Base-by-base conservation (phyloP, 2,329 filamentous ascomycete genomes). In the Cryphonectria parasitica region DNA sequence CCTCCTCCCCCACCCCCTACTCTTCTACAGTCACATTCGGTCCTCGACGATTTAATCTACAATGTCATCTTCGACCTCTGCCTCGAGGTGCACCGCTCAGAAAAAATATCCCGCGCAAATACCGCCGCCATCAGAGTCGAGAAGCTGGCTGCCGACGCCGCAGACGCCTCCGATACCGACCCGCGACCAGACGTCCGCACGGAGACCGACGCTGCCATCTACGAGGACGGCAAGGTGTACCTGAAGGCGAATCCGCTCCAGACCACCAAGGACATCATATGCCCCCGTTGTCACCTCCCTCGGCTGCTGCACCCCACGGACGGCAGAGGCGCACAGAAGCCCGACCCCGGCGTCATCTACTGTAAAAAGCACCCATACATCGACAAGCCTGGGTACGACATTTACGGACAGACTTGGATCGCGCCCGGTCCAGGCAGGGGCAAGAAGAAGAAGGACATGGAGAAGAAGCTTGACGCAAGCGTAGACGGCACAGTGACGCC, bases 381-480 rank as follows among this genome's bases (percentile, higher is more conserved):
- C 72, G 89, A 92, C 75, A 90, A 92, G 78, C 85, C 89, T 2
- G 91, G 91, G 72, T 92, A 90, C 81, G 92, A 95, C 79, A 93
- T 95, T 74, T 94, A 94, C 80, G 92, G 91, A 66, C 93, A 94
- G 80, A 92, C 91, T 39, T 95, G 92, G 87, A 90, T 92, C 19
- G 90, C 89, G 25, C 90, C 91, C 31, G 88, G 88, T 0, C 89
- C 90, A 31, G 89, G 89, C 19, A 87, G 91, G 72, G 92, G 91
- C 72, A 92, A 92, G 83, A 92, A 92, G 84, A 94, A 91, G 86
- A 94, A 92, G 85, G 91, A 90, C 78, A 89, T 90, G 83, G 88
- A 90, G 78, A 89, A 88, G 83, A 88, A 84, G 80, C 77, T 79
- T 63, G 80, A 83, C 75, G 81, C 82, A 65, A 80, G 82, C 74